phyloP scores from a whole-genome alignment of 306 rosid species.

The Alnus rubra region DNA sequence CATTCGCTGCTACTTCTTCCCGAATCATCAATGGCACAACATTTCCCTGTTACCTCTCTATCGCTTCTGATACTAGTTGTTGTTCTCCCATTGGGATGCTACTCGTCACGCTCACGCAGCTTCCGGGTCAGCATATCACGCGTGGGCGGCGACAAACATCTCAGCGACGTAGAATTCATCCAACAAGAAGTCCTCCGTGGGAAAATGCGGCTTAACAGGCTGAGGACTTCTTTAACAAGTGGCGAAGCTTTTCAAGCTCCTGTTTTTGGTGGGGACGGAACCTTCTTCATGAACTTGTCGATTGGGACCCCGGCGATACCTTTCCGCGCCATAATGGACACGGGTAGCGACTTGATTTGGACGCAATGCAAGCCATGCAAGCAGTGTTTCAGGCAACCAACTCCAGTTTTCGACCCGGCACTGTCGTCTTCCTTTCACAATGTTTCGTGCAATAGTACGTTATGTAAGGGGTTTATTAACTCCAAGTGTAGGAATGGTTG shows the following conservation, averaged over 20 bases:
- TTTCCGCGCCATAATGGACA: background rate
- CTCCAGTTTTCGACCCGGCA: background rate
- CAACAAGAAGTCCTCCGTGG: background rate
- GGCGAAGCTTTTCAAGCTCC: background rate
- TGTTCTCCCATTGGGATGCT: background rate
- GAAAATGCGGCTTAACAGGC: background rate
- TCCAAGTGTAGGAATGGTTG: background rate
- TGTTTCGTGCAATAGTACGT: background rate
- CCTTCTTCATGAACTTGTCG: background rate
- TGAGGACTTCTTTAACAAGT: background rate
- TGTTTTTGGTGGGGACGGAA: background rate
- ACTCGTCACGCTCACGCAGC: background rate
- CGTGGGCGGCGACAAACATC: background rate
- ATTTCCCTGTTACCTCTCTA: too few species aligned
- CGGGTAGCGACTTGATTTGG: conserved; percentile 1
- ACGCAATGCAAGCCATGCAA: background rate
- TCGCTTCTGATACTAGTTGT: background rate
- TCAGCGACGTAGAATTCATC: background rate
- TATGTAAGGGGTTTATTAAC: background rate
- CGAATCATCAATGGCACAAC: background rate
- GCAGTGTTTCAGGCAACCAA: background rate
- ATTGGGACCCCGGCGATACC: background rate
- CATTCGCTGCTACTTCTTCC: background rate
- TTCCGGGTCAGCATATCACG: background rate
- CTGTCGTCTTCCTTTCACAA: background rate